Percentiles rank a stretch among this genome's conserved stretches.
Evolutionary conservation across 2,329 filamentous ascomycete species (phyloP).

Genomic region (Reticulascus tulasneorum): DNA sequence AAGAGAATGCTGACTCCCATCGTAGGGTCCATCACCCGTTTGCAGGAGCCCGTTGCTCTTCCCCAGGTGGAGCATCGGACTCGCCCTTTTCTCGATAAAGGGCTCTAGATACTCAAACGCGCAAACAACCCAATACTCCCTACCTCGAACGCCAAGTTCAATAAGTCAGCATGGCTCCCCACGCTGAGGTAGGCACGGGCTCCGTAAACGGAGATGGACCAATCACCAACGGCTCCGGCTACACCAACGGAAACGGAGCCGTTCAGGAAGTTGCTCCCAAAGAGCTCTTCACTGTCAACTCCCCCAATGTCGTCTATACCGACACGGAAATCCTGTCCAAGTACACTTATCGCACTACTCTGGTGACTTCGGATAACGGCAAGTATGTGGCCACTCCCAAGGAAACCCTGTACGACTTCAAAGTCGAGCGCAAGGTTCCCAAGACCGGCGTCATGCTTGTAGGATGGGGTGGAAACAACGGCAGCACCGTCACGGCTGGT

Average conservation of each 20-base stretch:
- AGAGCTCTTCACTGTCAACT: conserved; percentile 80
- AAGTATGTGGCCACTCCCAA: conserved; percentile 80
- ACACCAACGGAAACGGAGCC: conserved; percentile 38
- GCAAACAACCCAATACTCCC: conserved; percentile 24
- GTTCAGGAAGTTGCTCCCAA: conserved; percentile 39
- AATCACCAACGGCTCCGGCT: conserved; percentile 23
- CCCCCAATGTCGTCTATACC: conserved; percentile 89
- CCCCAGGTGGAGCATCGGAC: conserved; percentile 78
- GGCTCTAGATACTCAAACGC: conserved; percentile 48
- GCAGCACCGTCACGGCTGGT: conserved; percentile 92
- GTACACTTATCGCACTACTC: conserved; percentile 95
- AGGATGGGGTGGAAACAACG: conserved; percentile 97
- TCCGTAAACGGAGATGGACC: conserved; percentile 59
- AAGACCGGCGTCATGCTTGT: conserved; percentile 97
- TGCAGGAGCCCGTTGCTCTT: conserved; percentile 92
- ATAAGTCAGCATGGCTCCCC: conserved; percentile 76
- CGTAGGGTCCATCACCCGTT: conserved; percentile 87
- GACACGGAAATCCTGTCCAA: conserved; percentile 84
- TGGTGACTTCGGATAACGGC: conserved; percentile 66
- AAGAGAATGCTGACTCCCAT: conserved; percentile 20
- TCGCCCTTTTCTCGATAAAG: conserved; percentile 33
- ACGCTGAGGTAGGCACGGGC: conserved; percentile 63
- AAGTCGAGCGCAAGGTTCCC: conserved; percentile 88
- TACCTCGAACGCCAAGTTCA: conserved; percentile 24
- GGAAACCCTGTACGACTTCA: conserved; percentile 94